phyloP scores from a whole-genome alignment of 2,329 filamentous ascomycete species.

The Fusarium concolor region DNA sequence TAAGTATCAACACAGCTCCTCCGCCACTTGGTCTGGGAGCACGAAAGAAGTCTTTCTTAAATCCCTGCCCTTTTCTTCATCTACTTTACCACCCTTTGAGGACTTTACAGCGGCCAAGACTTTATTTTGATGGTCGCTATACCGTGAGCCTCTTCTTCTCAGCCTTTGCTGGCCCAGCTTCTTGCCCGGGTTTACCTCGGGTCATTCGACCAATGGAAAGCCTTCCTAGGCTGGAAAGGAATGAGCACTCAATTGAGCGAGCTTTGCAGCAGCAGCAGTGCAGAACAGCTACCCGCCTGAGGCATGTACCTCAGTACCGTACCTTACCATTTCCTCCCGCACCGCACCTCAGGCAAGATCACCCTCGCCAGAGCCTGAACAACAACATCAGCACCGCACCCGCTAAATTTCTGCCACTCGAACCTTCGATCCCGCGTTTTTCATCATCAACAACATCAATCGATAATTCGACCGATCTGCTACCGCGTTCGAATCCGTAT shows the following conservation, averaged over 20 bases:
- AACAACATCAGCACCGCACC: slow-evolving; percentile 47
- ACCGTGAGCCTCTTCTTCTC: slow-evolving; percentile 19
- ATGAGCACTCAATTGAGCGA: not conserved
- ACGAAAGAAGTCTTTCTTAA: slow-evolving; percentile 42
- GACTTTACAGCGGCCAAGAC: not conserved
- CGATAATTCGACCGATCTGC: slow-evolving; percentile 33
- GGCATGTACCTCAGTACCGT: slow-evolving; percentile 34
- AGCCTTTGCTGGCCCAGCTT: slow-evolving; percentile 40
- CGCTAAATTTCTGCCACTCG: slow-evolving; percentile 49
- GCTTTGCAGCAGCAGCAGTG: not conserved
- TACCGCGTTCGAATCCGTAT: slow-evolving; percentile 42
- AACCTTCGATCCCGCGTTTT: slow-evolving; percentile 44
- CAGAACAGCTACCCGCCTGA: slow-evolving; percentile 24
- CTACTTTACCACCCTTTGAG: not conserved
- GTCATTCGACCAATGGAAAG: slow-evolving; percentile 27
- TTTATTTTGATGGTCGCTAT: slow-evolving; percentile 26
- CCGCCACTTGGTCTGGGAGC: slow-evolving; percentile 22
- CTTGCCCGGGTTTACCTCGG: slow-evolving; percentile 45
- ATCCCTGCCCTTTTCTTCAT: not conserved
- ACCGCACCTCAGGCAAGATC: slow-evolving; percentile 27
- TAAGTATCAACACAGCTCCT: slow-evolving; percentile 38
- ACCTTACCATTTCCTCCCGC: slow-evolving; percentile 1
- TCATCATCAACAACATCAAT: slow-evolving; percentile 45
- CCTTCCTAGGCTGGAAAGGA: not conserved
- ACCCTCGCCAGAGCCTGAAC: slow-evolving; percentile 35